Percentiles rank a stretch among this genome's conserved stretches.
These are phyloP conservation scores for Coemansia sp. DNA, from an alignment of 192 early-diverging fungal species.

Conservation along the genomic window DNA sequence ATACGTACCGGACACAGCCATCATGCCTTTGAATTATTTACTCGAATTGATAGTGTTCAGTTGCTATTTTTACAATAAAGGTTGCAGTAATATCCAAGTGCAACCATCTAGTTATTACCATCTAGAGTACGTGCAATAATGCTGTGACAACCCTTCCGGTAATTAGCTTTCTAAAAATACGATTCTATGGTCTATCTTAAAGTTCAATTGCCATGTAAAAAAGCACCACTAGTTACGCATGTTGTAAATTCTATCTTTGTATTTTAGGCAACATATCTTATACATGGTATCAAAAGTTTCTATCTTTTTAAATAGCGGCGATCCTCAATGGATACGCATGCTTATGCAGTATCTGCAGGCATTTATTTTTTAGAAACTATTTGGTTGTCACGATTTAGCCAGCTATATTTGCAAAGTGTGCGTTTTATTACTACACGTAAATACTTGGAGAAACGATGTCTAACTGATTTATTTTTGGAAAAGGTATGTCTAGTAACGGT, in stretches of 20 bases:
- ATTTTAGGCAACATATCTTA: no score
- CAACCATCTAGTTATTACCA: not conserved
- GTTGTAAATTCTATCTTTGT: no score
- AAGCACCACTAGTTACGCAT: no score
- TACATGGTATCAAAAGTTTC: no score
- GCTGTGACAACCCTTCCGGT: not conserved
- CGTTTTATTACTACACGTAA: not conserved
- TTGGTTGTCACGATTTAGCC: no score
- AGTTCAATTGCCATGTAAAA: no score
- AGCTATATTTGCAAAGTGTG: no score
- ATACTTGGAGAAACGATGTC: not conserved
- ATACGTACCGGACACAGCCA: not conserved
- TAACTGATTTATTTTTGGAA: conserved; percentile 2
- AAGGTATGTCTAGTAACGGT: not conserved
- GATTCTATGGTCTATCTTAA: not conserved
- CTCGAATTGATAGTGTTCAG: not conserved
- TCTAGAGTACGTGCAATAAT: not conserved
- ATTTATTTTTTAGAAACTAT: no score
- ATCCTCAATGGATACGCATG: no score
- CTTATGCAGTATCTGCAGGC: no score
- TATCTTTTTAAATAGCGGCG: no score
- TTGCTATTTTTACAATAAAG: not conserved
- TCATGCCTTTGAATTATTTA: no score
- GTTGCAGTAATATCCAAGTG: not conserved
- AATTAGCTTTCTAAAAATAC: not conserved